A percentile compares a stretch with the other conserved stretches of the same genome.
Conservation (phyloP, 495 filamentous ascomycete species). For the Penicillium odoratum region DNA sequence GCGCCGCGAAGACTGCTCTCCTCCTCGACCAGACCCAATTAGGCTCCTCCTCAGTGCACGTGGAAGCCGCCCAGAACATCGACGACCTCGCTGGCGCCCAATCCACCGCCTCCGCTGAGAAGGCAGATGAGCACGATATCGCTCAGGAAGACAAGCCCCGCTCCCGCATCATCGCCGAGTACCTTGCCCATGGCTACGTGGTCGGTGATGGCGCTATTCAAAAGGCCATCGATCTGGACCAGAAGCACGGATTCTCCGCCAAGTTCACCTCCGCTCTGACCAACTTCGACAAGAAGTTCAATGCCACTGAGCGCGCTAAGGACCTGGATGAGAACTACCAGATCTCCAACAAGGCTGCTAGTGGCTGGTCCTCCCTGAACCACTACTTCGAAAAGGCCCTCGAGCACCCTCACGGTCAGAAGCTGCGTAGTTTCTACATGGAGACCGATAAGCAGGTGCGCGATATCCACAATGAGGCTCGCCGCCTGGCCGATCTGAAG, state of each 20-base stretch:
- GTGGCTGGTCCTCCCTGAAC: conserved; percentile 64
- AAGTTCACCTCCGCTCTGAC: conserved; percentile 72
- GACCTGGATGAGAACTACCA: conserved; percentile 74
- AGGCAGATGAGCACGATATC: conserved; percentile 64
- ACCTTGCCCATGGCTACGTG: conserved; percentile 89
- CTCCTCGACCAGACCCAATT: conserved; percentile 95
- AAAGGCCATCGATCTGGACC: conserved; percentile 81
- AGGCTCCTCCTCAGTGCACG: conserved; percentile 75
- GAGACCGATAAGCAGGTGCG: conserved; percentile 79
- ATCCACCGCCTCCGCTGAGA: conserved; percentile 41
- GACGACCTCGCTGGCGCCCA: conserved; percentile 60
- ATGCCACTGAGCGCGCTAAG: conserved; percentile 75
- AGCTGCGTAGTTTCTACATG: conserved; percentile 81
- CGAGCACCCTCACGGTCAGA: conserved; percentile 80
- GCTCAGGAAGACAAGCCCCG: conserved; percentile 94
- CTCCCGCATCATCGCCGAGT: conserved; percentile 89
- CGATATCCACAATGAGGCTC: conserved; percentile 89
- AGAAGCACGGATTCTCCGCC: conserved; percentile 81
- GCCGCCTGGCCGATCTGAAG: conserved; percentile 84
- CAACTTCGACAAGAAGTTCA: conserved; percentile 77
- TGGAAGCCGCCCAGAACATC: conserved; percentile 65
- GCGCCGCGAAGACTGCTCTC: conserved; percentile 90
- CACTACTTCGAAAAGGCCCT: conserved; percentile 93
- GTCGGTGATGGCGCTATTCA: conserved; percentile 84
- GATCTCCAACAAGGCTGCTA: conserved; percentile 63